A percentile compares a stretch with the other conserved stretches of the same genome.
phyloP scores from a whole-genome alignment of 352 stramenopile species.

The Plasmopara halstedii region DNA sequence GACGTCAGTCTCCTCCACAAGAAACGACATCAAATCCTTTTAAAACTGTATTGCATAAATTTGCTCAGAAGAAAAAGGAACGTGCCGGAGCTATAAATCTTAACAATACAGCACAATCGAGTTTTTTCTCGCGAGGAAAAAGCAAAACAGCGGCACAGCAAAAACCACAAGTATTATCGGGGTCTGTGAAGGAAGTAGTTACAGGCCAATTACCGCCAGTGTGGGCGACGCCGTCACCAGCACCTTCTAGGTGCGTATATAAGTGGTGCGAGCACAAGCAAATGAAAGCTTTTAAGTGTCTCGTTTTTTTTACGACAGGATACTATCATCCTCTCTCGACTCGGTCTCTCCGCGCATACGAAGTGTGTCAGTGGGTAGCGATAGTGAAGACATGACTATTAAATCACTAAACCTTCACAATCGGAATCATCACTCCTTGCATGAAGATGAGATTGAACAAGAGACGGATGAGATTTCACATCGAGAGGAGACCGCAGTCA shows the following conservation, averaged over 20 bases:
- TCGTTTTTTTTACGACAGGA: slow-evolving; percentile 15
- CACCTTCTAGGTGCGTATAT: slow-evolving; percentile 30
- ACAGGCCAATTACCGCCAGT: slow-evolving; percentile 67
- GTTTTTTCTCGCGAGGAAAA: slow-evolving; percentile 58
- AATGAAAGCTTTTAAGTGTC: not conserved
- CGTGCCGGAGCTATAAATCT: slow-evolving; percentile 17
- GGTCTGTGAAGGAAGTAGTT: slow-evolving; percentile 66
- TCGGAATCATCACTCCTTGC: slow-evolving; percentile 12
- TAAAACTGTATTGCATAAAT: slow-evolving; percentile 74
- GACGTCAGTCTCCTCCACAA: slow-evolving; percentile 19
- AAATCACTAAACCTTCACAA: slow-evolving; percentile 16
- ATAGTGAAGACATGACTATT: slow-evolving; percentile 20
- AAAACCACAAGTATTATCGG: slow-evolving; percentile 45
- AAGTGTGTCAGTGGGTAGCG: slow-evolving; percentile 17
- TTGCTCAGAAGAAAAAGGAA: slow-evolving; percentile 74
- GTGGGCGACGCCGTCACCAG: slow-evolving; percentile 58
- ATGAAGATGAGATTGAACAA: slow-evolving; percentile 20
- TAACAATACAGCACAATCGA: slow-evolving; percentile 36
- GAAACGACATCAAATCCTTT: slow-evolving; percentile 57
- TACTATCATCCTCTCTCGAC: slow-evolving; percentile 26
- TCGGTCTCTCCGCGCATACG: slow-evolving; percentile 10
- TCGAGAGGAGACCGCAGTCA: not conserved
- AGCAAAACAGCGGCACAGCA: slow-evolving; percentile 27
- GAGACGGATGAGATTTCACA: slow-evolving; percentile 3
- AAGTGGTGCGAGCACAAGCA: not conserved